phyloP scores from a whole-genome alignment of 2,329 filamentous ascomycete genomes.

The Falciphora oryzae region DNA sequence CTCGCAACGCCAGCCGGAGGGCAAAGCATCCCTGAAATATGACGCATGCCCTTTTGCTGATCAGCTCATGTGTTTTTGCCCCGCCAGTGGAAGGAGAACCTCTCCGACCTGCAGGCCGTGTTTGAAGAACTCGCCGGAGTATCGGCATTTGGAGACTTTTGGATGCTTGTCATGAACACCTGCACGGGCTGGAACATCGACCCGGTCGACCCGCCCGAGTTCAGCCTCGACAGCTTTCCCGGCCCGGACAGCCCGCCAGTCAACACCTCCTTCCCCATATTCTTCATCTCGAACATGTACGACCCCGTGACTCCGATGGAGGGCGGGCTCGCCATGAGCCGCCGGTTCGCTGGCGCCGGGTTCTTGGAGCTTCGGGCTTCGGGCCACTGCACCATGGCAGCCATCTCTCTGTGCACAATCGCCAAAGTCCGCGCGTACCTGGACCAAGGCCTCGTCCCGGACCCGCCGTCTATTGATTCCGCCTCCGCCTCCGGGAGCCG shows the following conservation, averaged over 20 bases:
- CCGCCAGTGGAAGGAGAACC: constrained; percentile 13
- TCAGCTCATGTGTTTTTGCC: not conserved
- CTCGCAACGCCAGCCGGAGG: not conserved
- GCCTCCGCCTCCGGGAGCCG: not conserved
- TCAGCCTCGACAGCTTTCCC: constrained; percentile 25
- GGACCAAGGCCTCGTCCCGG: constrained; percentile 28
- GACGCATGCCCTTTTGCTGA: not conserved
- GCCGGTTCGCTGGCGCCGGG: constrained; percentile 29
- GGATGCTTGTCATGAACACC: constrained; percentile 13
- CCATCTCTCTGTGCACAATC: constrained; percentile 31
- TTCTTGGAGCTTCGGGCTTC: constrained; percentile 30
- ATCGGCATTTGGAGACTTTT: constrained; percentile 31
- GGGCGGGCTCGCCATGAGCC: constrained; percentile 36
- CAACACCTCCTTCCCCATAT: constrained; percentile 45
- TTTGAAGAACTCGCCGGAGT: constrained; percentile 24
- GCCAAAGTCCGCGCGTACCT: constrained; percentile 29
- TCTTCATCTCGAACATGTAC: constrained; percentile 50
- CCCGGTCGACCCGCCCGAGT: constrained; percentile 19
- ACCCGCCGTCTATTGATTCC: constrained; percentile 15
- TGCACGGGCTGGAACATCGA: constrained; percentile 30
- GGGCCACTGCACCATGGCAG: constrained; percentile 31
- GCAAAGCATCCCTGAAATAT: not conserved
- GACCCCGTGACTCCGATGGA: constrained; percentile 54
- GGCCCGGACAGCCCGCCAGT: constrained; percentile 24
- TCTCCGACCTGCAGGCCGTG: constrained; percentile 21